Evolutionary conservation across 495 filamentous ascomycete species (phyloP).

Genomic region (Podospora conica): DNA sequence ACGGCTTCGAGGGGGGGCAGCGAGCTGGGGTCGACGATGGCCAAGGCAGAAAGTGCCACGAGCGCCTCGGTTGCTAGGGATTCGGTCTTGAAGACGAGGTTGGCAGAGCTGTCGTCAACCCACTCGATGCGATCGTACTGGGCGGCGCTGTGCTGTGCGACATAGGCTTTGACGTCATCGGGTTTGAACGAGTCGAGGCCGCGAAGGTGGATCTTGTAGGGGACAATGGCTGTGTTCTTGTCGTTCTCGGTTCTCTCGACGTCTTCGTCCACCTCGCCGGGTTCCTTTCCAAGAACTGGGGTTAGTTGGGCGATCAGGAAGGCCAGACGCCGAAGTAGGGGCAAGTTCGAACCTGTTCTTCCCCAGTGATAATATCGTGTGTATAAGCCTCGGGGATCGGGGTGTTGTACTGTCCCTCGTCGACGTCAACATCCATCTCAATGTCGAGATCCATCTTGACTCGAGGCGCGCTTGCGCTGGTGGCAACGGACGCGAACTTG

Average conservation of each 20-base stretch:
- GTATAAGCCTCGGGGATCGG: slow-evolving; percentile 40
- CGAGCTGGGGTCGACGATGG: slow-evolving; percentile 41
- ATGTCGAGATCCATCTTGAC: slow-evolving; percentile 69
- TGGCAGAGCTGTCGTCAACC: slow-evolving; percentile 92
- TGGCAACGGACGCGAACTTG: background rate
- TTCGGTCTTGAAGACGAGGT: slow-evolving; percentile 70
- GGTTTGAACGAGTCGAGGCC: slow-evolving; percentile 80
- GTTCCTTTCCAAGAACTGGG: slow-evolving; percentile 24
- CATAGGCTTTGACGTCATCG: slow-evolving; percentile 65
- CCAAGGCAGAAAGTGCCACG: slow-evolving; percentile 48
- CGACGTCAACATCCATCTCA: slow-evolving; percentile 61
- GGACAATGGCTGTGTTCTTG: slow-evolving; percentile 30
- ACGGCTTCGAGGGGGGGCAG: slow-evolving; percentile 45
- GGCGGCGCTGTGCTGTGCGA: slow-evolving; percentile 50
- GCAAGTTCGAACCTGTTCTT: slow-evolving; percentile 30
- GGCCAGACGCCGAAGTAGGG: slow-evolving; percentile 25
- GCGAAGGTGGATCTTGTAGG: slow-evolving; percentile 69
- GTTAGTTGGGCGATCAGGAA: slow-evolving; percentile 1
- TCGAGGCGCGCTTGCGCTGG: background rate
- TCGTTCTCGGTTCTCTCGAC: slow-evolving; percentile 10
- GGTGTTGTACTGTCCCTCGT: slow-evolving; percentile 39
- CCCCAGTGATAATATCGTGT: slow-evolving; percentile 36
- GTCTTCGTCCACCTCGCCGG: slow-evolving; percentile 30
- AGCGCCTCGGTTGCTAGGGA: slow-evolving; percentile 63
- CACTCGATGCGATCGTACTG: slow-evolving; percentile 67